Percentiles rank a stretch among this genome's conserved stretches.
These are phyloP conservation scores for Calonectria montana DNA, from an alignment of 2,329 filamentous ascomycete genomes.

Conservation along the genomic window DNA sequence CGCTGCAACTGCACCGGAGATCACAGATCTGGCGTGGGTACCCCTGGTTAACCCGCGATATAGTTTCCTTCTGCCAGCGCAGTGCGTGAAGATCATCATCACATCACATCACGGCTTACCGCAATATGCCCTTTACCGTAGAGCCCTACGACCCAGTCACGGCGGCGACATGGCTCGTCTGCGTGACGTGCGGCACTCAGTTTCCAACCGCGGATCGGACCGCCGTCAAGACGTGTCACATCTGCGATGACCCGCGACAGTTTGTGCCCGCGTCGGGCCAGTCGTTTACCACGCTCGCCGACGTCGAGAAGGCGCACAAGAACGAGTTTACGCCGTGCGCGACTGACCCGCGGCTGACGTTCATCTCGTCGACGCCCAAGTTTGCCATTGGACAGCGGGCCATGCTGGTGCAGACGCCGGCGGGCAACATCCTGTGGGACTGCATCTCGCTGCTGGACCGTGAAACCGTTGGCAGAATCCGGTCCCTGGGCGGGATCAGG, in stretches of 20 bases:
- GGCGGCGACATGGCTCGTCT: constrained; percentile 61
- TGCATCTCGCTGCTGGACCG: constrained; percentile 77
- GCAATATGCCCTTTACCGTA: constrained; percentile 34
- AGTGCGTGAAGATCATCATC: constrained; percentile 2
- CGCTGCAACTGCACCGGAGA: neutral
- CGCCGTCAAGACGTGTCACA: constrained; percentile 68
- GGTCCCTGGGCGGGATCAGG: constrained; percentile 70
- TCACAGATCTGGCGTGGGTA: constrained; percentile 9
- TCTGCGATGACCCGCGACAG: constrained; percentile 81
- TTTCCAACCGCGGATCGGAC: constrained; percentile 58
- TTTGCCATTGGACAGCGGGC: constrained; percentile 82
- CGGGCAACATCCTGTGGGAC: constrained; percentile 85
- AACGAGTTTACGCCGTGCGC: constrained; percentile 66
- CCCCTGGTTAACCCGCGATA: constrained; percentile 12
- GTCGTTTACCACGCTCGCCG: constrained; percentile 70
- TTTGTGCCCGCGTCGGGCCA: constrained; percentile 70
- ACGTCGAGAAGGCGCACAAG: constrained; percentile 55
- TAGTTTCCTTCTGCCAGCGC: neutral
- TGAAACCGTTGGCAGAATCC: constrained; percentile 69
- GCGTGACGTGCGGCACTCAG: constrained; percentile 77
- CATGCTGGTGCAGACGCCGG: constrained; percentile 72
- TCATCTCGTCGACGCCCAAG: constrained; percentile 64
- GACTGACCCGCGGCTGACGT: constrained; percentile 57
- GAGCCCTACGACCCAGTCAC: constrained; percentile 38
- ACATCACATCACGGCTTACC: neutral